A percentile compares a stretch with the other conserved stretches of the same genome.
These are phyloP conservation scores for Pseudomonodictys pantanalensis DNA, from an alignment of 495 filamentous ascomycete species.

Conservation along the genomic window DNA sequence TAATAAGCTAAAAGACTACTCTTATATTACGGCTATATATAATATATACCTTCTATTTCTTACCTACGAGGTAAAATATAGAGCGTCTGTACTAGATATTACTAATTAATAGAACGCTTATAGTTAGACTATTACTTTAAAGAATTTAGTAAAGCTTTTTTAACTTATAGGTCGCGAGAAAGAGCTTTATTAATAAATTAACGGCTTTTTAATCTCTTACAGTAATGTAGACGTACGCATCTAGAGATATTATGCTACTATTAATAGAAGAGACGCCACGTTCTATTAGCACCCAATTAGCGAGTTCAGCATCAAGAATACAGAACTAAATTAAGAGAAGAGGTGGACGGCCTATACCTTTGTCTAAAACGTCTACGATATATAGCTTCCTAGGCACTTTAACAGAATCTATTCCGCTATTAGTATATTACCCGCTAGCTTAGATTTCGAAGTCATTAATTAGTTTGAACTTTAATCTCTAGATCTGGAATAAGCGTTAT, in stretches of 20 bases:
- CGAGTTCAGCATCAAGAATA: constrained; percentile 34
- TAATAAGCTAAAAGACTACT: neutral
- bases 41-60: constrained; percentile 44
- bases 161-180: constrained; percentile 37
- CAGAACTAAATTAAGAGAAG: constrained; percentile 34
- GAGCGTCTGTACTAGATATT: constrained; percentile 18
- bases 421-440: constrained; percentile 6
- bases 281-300: constrained; percentile 38
- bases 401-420: constrained; percentile 19
- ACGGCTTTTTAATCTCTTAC: constrained; percentile 51
- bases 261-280: constrained; percentile 4
- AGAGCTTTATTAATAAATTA: constrained; percentile 44
- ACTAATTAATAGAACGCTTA: constrained; percentile 43
- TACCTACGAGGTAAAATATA: constrained; percentile 37
- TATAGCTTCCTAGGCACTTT: constrained; percentile 20
- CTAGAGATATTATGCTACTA: constrained; percentile 16
- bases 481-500: constrained; percentile 6
- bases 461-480: neutral
- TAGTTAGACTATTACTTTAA: constrained; percentile 38
- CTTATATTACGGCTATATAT: constrained; percentile 14
- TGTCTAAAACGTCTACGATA: constrained; percentile 11
- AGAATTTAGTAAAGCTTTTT: constrained; percentile 41
- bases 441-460: constrained; percentile 4
- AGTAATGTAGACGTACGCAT: constrained; percentile 43
- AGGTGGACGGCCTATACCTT: constrained; percentile 29